A percentile compares a stretch with the other conserved stretches of the same genome.
Conservation (phyloP, 2,329 filamentous ascomycete genomes). For the Fusarium neocosmosporiellum region DNA sequence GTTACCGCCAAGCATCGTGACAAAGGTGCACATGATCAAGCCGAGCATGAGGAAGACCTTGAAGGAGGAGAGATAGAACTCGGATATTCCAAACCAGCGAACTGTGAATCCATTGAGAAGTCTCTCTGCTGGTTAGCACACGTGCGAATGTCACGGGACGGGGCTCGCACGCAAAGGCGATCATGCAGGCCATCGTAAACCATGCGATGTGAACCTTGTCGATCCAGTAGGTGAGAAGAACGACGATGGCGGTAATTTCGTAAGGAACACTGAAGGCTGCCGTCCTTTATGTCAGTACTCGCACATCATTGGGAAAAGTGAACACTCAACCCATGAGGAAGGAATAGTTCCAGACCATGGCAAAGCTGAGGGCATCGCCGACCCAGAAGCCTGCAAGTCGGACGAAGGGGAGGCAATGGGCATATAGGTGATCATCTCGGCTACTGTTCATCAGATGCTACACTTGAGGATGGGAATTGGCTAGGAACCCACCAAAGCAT, state of each 20-base stretch:
- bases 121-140: slow-evolving; percentile 36
- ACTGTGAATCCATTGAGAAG: slow-evolving; percentile 72
- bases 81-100: slow-evolving; percentile 73
- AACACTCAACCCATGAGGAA: background rate
- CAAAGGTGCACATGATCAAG: slow-evolving; percentile 78
- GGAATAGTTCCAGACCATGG: background rate
- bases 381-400: background rate
- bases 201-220: slow-evolving; percentile 18
- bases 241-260: slow-evolving; percentile 51
- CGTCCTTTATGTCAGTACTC: too few species aligned
- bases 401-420: background rate
- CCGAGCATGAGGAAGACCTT: slow-evolving; percentile 74
- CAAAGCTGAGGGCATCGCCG: background rate
- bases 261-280: slow-evolving; percentile 50
- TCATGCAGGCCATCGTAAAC: too few species aligned
- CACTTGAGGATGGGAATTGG: too few species aligned
- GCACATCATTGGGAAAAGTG: too few species aligned
- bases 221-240: slow-evolving; percentile 52
- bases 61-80: slow-evolving; percentile 72
- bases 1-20: slow-evolving; percentile 82
- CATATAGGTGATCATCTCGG: background rate
- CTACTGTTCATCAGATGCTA: too few species aligned
- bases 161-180: slow-evolving; percentile 9
- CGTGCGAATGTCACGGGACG: slow-evolving; percentile 16
- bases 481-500: background rate